phyloP scores from a whole-genome alignment of 306 rosid genomes.

The Alnus rubra region DNA sequence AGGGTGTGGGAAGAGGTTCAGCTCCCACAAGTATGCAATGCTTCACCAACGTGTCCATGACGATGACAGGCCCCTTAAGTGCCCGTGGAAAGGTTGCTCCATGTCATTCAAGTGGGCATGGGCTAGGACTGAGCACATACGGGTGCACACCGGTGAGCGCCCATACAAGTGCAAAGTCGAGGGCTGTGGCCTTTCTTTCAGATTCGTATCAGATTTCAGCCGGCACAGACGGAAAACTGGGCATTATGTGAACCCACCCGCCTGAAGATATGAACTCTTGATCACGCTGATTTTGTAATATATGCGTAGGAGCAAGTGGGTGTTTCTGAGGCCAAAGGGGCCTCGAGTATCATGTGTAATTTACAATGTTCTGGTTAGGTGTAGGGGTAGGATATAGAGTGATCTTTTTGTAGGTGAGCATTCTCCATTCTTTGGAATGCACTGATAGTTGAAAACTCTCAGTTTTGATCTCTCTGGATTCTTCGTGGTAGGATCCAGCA shows the following conservation, averaged over 20 bases:
- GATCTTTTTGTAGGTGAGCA: slow-evolving; percentile 43
- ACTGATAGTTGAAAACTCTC: slow-evolving; percentile 28
- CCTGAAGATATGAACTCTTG: slow-evolving; percentile 34
- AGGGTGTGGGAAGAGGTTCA: slow-evolving; percentile 94
- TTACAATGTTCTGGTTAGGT: slow-evolving; percentile 38
- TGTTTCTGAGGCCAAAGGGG: slow-evolving; percentile 25
- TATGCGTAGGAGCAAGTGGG: slow-evolving; percentile 46
- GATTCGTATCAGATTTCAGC: slow-evolving; percentile 92
- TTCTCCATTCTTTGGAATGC: slow-evolving; percentile 38
- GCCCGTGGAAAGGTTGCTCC: slow-evolving; percentile 97
- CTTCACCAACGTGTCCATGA: slow-evolving; percentile 91
- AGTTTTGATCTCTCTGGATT: slow-evolving; percentile 35
- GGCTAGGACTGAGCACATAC: slow-evolving; percentile 95
- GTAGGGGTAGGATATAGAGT: slow-evolving; percentile 51
- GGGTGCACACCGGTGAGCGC: slow-evolving; percentile 96
- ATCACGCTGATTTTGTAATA: slow-evolving; percentile 28
- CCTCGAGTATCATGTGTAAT: slow-evolving; percentile 30
- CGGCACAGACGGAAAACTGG: slow-evolving; percentile 94
- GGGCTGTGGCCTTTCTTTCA: slow-evolving; percentile 89
- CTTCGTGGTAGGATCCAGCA: slow-evolving; percentile 27
- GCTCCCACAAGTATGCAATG: slow-evolving; percentile 83
- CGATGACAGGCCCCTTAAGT: slow-evolving; percentile 87
- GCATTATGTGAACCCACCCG: slow-evolving; percentile 58
- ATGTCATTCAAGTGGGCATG: slow-evolving; percentile 99
- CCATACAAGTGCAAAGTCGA: slow-evolving; percentile 86